Evolutionary conservation across 768 basidiomycete genomes (phyloP), one percentile per base, ranked within the genome.

Genomic region (Termitomyces sp.): DNA sequence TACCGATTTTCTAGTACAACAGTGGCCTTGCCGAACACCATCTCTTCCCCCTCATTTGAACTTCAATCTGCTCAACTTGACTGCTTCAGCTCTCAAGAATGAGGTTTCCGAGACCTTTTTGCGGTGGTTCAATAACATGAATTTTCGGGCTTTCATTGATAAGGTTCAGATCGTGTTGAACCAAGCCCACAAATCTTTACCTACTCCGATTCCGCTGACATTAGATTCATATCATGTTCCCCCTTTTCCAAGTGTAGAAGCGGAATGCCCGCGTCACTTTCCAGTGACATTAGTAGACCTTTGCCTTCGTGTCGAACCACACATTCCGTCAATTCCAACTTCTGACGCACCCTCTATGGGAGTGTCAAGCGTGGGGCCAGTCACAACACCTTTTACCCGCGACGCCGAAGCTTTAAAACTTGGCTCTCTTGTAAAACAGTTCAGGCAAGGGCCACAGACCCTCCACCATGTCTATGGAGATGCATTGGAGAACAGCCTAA

Each of bases 21-120:
- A 69, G 39, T 67, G 67, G 66, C 67, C 62, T 18, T 65, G 64
- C 56, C 20, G 18, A n/a, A n/a, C 12, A 20, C 55, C 55, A n/a
- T 37, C 42, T 13, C 16, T 55, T 43, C 44, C 49, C 4, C 22
- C 5, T 20, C 12, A 36, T 24, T 27, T 27, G 9, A 3, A 32
- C 22, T 27, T 55, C 26, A 8, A 48, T 34, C 33, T 56, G 34
- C 33, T 60, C 5, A 34, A 63, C 5, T 45, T 55, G n/a, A 49
- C 22, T 27, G 51, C 30, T 30, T 24, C 56, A 32, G 20, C 26
- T 2, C n/a, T 65, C 27, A 40, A 59, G 42, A 6, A 9, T 6
- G 27, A 45, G 18, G 30, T 60, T 13, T 27, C n/a, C 14, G 20
- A 20, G 2, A n/a, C 48, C 5, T 67, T 65, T 32, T 18, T 40